phyloP scores from a whole-genome alignment of 495 filamentous ascomycete species.

The Cudoniella acicularis region DNA sequence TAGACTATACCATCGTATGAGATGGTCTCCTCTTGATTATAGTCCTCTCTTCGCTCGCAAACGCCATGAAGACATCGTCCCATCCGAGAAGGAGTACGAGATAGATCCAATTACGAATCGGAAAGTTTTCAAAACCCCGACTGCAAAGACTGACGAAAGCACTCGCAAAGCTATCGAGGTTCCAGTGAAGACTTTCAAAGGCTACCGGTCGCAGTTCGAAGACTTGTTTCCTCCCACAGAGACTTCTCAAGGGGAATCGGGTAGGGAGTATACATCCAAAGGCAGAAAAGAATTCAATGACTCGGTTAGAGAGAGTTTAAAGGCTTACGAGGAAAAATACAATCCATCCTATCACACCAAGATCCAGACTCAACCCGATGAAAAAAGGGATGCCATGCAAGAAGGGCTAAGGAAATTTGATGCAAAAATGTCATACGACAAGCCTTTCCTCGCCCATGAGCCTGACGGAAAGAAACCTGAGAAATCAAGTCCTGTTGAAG shows the following conservation, averaged over 20 bases:
- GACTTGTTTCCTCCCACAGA: conserved; percentile 24
- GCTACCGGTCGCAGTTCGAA: conserved; percentile 36
- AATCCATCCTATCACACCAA: not conserved
- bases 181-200: conserved; percentile 33
- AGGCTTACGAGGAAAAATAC: not conserved
- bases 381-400: not conserved
- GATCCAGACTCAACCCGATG: not conserved
- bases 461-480: conserved; percentile 6
- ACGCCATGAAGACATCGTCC: not conserved
- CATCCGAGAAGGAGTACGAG: conserved; percentile 32
- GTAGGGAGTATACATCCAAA: not conserved
- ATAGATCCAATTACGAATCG: conserved; percentile 63
- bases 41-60: not conserved
- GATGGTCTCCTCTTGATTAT: not conserved
- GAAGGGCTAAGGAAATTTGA: not conserved
- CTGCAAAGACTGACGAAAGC: conserved; percentile 1
- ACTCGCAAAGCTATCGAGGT: conserved; percentile 23
- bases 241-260: not conserved
- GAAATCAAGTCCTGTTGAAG: not conserved
- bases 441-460: conserved; percentile 29
- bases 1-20: not conserved
- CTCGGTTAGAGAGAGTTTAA: not conserved
- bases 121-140: conserved; percentile 37
- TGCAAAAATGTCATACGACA: conserved; percentile 19
- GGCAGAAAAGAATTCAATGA: not conserved